Evolutionary conservation across 1,284 basidiomycete species (phyloP).

Genomic region (Trichosporon ovoides): DNA sequence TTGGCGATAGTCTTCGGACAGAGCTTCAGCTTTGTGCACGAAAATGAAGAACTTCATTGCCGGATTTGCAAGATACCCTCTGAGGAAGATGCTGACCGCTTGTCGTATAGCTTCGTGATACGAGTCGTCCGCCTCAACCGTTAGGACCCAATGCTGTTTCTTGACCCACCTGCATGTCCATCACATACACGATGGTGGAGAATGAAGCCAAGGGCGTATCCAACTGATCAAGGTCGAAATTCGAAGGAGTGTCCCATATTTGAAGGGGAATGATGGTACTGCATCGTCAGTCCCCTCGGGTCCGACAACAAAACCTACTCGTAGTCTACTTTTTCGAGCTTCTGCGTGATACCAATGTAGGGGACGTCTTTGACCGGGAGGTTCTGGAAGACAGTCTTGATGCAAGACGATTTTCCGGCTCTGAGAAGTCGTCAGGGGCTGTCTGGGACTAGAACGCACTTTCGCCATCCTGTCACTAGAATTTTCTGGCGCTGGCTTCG

Average conservation of each 20-base stretch:
- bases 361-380: conserved; percentile 80
- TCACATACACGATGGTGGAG: conserved; percentile 83
- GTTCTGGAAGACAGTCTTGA: conserved; percentile 83
- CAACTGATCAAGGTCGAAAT: conserved; percentile 67
- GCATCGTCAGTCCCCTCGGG: conserved; percentile 1
- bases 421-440: conserved; percentile 47
- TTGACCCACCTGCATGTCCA: conserved; percentile 80
- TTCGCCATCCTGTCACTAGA: conserved; percentile 70
- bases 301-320: conserved; percentile 62
- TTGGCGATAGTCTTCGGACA: conserved; percentile 86
- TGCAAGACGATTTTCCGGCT: conserved; percentile 88
- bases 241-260: conserved; percentile 92
- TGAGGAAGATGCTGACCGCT: conserved; percentile 69
- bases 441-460: conserved; percentile 50
- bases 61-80: conserved; percentile 69
- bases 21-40: conserved; percentile 90
- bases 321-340: conserved; percentile 66
- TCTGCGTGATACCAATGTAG: conserved; percentile 81
- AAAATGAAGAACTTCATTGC: conserved; percentile 84
- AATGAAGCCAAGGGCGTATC: conserved; percentile 68
- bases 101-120: conserved; percentile 65
- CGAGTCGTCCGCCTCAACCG: conserved; percentile 48
- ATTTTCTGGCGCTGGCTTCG: conserved; percentile 54
- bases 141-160: neutral
- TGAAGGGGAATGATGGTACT: conserved; percentile 89